Conservation (phyloP, 805 yeast genomes). For the Clavispora carvajalis region DNA sequence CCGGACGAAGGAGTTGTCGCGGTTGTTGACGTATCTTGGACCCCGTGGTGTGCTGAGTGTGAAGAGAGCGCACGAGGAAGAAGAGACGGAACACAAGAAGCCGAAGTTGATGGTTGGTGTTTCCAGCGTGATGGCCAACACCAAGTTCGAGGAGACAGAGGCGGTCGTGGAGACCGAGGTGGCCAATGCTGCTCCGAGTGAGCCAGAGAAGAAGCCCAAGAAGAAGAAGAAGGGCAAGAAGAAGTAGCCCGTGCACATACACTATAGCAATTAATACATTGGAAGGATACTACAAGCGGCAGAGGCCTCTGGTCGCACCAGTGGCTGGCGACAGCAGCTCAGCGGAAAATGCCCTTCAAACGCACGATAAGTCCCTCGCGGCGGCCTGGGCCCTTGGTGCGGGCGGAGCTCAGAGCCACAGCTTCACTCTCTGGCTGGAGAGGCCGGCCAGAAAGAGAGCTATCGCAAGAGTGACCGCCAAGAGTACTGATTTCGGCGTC, state of each 20-base stretch:
- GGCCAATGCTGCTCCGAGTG: constrained; percentile 6
- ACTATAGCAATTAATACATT: background rate
- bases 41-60: constrained; percentile 49
- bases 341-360: constrained; percentile 29
- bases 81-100: constrained; percentile 5
- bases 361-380: constrained; percentile 25
- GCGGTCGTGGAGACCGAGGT: constrained; percentile 4
- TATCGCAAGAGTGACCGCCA: constrained; percentile 10
- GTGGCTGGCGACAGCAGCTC: too few species aligned
- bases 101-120: constrained; percentile 26
- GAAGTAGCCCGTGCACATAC: background rate
- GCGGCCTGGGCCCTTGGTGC: constrained; percentile 7
- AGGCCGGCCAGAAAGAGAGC: constrained; percentile 10
- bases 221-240: constrained; percentile 19
- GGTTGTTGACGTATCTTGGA: constrained; percentile 68
- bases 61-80: constrained; percentile 10
- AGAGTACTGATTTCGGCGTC: constrained; percentile 9
- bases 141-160: constrained; percentile 21
- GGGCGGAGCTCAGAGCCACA: constrained; percentile 1
- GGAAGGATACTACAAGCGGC: background rate
- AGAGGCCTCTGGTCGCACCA: too few species aligned
- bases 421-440: constrained; percentile 6
- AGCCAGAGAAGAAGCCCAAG: constrained; percentile 29
- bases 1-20: constrained; percentile 67
- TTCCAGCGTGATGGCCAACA: constrained; percentile 38